Conservation (phyloP, 2,329 filamentous ascomycete species). For the Pseudogymnoascus sp. region DNA sequence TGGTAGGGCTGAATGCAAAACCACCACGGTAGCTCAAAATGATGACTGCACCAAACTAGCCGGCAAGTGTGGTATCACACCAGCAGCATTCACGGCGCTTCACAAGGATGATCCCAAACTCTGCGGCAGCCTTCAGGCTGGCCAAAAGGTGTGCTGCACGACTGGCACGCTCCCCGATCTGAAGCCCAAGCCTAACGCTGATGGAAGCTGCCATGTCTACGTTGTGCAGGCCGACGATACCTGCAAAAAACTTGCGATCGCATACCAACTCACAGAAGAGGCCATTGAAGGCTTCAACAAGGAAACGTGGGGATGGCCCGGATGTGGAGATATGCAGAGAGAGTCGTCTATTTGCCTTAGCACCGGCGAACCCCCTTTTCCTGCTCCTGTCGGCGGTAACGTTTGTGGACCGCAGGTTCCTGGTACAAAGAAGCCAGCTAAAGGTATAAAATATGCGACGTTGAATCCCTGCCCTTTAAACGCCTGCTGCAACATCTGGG, state of each 20-base stretch:
- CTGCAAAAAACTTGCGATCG: conserved; percentile 29
- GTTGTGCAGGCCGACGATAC: conserved; percentile 26
- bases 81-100: conserved; percentile 19
- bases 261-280: conserved; percentile 25
- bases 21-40: neutral
- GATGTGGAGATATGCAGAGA: conserved; percentile 29
- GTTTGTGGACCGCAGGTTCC: conserved; percentile 39
- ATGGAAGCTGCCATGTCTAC: conserved; percentile 33
- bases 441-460: conserved; percentile 25
- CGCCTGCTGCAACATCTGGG: conserved; percentile 35
- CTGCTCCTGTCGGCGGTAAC: conserved; percentile 30
- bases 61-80: conserved; percentile 32
- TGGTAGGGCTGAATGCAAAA: neutral
- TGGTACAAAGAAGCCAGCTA: conserved; percentile 30
- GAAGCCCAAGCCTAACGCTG: conserved; percentile 23
- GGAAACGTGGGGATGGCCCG: conserved; percentile 37
- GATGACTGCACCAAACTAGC: conserved; percentile 25
- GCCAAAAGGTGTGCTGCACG: conserved; percentile 29
- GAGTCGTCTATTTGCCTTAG: conserved; percentile 34
- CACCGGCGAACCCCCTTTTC: conserved; percentile 34
- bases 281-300: conserved; percentile 34
- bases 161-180: conserved; percentile 27
- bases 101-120: conserved; percentile 23
- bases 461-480: conserved; percentile 40
- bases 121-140: conserved; percentile 22